Evolutionary conservation across 768 basidiomycete genomes (phyloP).

Genomic region (Scleroderma citrinum): DNA sequence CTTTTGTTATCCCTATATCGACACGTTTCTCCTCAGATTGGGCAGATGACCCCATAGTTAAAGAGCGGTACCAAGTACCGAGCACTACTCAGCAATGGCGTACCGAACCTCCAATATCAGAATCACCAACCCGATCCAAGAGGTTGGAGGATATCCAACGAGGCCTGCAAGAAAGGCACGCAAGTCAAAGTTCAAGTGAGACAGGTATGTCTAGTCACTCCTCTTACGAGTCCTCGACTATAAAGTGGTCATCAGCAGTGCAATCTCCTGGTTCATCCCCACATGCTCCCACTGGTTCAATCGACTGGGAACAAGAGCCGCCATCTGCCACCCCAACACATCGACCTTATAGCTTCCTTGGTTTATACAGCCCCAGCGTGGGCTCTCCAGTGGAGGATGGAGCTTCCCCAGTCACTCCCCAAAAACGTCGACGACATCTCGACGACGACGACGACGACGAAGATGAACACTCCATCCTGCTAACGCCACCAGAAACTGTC

Average conservation of each 20-base stretch:
- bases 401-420: not conserved
- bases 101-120: not conserved
- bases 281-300: slow-evolving; percentile 17
- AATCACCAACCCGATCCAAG: slow-evolving; percentile 2
- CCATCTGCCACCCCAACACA: slow-evolving; percentile 1
- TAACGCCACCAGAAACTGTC: slow-evolving; percentile 21
- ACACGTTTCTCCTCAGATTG: slow-evolving; percentile 20
- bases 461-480: not conserved
- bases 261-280: slow-evolving; percentile 8
- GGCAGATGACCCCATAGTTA: slow-evolving; percentile 23
- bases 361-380: slow-evolving; percentile 10
- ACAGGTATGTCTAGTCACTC: not conserved
- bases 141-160: not conserved
- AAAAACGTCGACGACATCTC: slow-evolving; percentile 3
- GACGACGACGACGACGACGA: not conserved
- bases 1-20: slow-evolving; percentile 3
- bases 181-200: not conserved
- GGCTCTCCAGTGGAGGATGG: not conserved
- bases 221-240: not conserved
- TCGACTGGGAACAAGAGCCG: slow-evolving; percentile 14
- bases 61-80: not conserved
- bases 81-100: not conserved
- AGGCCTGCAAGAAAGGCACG: not conserved
- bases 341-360: slow-evolving; percentile 17
- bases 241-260: not conserved